These are phyloP conservation scores for Mucor indicus DNA, from an alignment of 371 early-diverging fungal species.

Conservation along the genomic window DNA sequence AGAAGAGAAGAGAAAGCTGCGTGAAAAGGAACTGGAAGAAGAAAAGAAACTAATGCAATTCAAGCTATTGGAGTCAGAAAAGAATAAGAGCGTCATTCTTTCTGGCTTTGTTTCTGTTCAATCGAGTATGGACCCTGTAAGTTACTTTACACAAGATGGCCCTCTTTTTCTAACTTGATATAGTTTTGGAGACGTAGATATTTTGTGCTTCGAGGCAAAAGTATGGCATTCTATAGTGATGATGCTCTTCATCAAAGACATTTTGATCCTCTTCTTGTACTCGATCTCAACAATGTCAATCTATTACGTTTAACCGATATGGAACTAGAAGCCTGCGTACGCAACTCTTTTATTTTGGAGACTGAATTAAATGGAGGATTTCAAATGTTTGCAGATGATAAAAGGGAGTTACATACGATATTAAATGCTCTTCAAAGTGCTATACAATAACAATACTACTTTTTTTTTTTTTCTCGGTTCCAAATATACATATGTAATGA, in stretches of 20 bases:
- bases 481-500: too few species aligned
- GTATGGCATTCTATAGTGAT: slow-evolving; percentile 21
- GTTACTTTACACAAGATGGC: too few species aligned
- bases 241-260: slow-evolving; percentile 12
- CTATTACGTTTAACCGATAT: background rate
- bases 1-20: slow-evolving; percentile 11
- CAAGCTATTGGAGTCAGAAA: slow-evolving; percentile 30
- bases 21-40: slow-evolving; percentile 11
- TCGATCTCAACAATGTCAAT: background rate
- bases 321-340: slow-evolving; percentile 30
- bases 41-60: slow-evolving; percentile 21
- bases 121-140: slow-evolving; percentile 27
- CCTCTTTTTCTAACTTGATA: background rate
- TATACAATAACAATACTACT: slow-evolving; percentile 8
- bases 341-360: slow-evolving; percentile 36
- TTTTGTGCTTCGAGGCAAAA: slow-evolving; percentile 22
- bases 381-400: slow-evolving; percentile 38
- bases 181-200: slow-evolving; percentile 37
- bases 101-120: slow-evolving; percentile 29
- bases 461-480: slow-evolving; percentile 12
- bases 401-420: too few species aligned
- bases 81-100: slow-evolving; percentile 26
- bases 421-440: too few species aligned
- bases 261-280: background rate
- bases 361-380: slow-evolving; percentile 27